These are phyloP conservation scores for Ophiocordyceps camponoti-leonardi DNA, from an alignment of 2,329 filamentous ascomycete species.

Conservation along the genomic window DNA sequence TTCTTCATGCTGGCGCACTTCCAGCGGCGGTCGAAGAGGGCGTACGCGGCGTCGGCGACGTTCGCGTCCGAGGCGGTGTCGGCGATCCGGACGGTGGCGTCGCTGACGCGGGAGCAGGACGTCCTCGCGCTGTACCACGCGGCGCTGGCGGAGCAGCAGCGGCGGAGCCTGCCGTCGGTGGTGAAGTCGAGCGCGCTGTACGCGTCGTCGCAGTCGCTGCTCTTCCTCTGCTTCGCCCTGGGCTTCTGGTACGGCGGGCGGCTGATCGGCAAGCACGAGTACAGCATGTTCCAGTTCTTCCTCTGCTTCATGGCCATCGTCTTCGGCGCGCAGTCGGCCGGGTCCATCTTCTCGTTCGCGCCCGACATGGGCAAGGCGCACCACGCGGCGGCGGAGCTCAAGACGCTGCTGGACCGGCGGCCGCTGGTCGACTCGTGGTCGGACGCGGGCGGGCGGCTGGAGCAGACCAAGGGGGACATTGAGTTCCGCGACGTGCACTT, in stretches of 20 bases:
- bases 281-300: conserved; percentile 28
- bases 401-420: conserved; percentile 29
- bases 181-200: conserved; percentile 45
- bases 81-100: conserved; percentile 55
- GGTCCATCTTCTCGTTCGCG: conserved; percentile 49
- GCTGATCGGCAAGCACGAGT: conserved; percentile 35
- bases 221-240: conserved; percentile 44
- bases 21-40: conserved; percentile 36
- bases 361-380: conserved; percentile 45
- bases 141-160: conserved; percentile 41
- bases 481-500: conserved; percentile 40
- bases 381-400: conserved; percentile 42
- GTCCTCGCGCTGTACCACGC: conserved; percentile 49
- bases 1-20: conserved; percentile 29
- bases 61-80: conserved; percentile 60
- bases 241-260: conserved; percentile 51
- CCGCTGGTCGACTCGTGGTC: conserved; percentile 15
- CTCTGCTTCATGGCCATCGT: conserved; percentile 49
- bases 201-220: conserved; percentile 50
- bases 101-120: conserved; percentile 50
- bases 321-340: conserved; percentile 49
- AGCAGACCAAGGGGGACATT: conserved; percentile 33
- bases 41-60: conserved; percentile 55
- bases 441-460: conserved; percentile 21
- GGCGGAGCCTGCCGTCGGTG: conserved; percentile 41